phyloP scores from a whole-genome alignment of 148 eudicot genomes.

The Rhododendron ovatum region DNA sequence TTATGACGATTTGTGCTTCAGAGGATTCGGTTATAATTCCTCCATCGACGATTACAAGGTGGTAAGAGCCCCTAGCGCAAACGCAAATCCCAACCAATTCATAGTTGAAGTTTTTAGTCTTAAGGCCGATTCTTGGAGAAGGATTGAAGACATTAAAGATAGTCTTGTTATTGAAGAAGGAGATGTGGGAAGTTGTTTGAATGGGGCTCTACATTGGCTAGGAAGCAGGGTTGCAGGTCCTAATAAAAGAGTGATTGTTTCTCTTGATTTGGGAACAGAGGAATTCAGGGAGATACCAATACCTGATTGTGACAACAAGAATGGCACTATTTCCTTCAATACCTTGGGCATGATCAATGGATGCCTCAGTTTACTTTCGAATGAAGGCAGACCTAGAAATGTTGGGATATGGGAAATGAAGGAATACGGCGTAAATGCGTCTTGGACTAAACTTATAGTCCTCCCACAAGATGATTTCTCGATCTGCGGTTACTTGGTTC shows the following conservation, averaged over 20 bases:
- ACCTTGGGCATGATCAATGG: conserved; percentile 1
- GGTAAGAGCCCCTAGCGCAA: not conserved
- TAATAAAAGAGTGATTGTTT: not conserved
- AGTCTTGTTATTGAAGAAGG: not conserved
- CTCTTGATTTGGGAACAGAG: not conserved
- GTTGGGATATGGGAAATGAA: conserved; percentile 1
- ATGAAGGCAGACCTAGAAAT: not conserved
- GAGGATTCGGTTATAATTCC: conserved; percentile 11
- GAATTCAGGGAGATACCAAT: not conserved
- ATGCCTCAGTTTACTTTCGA: conserved; percentile 6
- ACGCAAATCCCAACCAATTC: not conserved
- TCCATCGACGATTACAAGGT: not conserved
- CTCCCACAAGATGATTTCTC: not conserved
- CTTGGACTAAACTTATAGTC: not conserved
- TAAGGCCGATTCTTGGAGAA: conserved; percentile 5
- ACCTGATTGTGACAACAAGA: not conserved
- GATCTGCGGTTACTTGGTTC: not conserved
- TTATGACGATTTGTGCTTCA: not conserved
- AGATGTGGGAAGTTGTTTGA: not conserved
- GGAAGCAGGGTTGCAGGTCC: not conserved
- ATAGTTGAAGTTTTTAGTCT: not conserved
- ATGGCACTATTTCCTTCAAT: not conserved
- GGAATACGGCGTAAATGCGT: not conserved
- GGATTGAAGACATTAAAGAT: not conserved
- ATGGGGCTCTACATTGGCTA: conserved; percentile 12